These are phyloP conservation scores for Cystobasidium sp. DNA, from an alignment of 1,284 basidiomycete species.

Conservation along the genomic window DNA sequence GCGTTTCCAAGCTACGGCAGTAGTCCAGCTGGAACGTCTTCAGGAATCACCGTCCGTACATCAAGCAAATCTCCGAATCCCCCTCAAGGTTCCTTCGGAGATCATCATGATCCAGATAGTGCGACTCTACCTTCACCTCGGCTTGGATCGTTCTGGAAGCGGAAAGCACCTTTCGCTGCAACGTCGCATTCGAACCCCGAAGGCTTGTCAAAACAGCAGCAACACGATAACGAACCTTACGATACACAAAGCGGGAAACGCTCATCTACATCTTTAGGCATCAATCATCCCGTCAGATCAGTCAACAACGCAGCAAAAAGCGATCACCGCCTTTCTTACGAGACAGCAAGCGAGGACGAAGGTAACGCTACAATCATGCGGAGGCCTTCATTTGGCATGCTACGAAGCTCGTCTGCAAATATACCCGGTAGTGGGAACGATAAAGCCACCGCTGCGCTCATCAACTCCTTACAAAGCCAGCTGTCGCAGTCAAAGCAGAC, in stretches of 20 bases:
- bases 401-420: slow-evolving; percentile 22
- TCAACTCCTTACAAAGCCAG: slow-evolving; percentile 18
- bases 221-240: background rate
- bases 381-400: slow-evolving; percentile 30
- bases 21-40: background rate
- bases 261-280: slow-evolving; percentile 12
- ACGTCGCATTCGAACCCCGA: slow-evolving; percentile 30
- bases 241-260: slow-evolving; percentile 15
- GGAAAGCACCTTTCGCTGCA: slow-evolving; percentile 18
- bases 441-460: slow-evolving; percentile 2
- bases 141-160: slow-evolving; percentile 37
- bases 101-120: slow-evolving; percentile 15
- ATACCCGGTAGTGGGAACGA: slow-evolving; percentile 7
- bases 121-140: slow-evolving; percentile 30
- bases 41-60: background rate
- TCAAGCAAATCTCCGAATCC: slow-evolving; percentile 28
- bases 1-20: background rate
- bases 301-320: background rate
- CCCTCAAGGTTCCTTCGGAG: background rate
- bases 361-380: slow-evolving; percentile 23
- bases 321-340: slow-evolving; percentile 21
- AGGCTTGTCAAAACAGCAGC: slow-evolving; percentile 13
- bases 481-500: slow-evolving; percentile 11
- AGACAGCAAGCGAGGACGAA: slow-evolving; percentile 28
- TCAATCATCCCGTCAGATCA: slow-evolving; percentile 1